Evolutionary conservation across 164 flowering plant species (phyloP), one percentile per base, ranked within the genome.

Genomic region (Vitis amurensis): DNA sequence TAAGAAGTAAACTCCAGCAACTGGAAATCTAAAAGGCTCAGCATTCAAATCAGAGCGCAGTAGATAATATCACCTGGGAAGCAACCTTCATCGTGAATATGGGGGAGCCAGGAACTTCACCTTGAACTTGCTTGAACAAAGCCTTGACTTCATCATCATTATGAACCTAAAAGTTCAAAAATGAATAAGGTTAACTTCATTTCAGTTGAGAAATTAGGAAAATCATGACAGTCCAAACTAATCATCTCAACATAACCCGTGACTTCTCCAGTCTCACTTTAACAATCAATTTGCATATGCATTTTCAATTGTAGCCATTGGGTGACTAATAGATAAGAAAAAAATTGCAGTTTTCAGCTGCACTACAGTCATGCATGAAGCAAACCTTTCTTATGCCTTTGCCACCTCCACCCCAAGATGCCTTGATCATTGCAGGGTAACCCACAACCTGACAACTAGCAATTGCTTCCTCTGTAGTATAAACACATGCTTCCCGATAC

Each of bases 401-500:
- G 61, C 99, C 99, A 76, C 99, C 99, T 37, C 99, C 99, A 72
- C 98, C 99, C 99, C 99, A 96, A 57, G 99, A 96, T 68, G 99
- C 99, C 80, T 96, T 96, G 69, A 96, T 96, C 99, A 96, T 96
- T 76, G 99, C 99, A 59, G 99, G 99, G 77, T 93, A 96, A 76
- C 99, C 99, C 15, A 96, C 97, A 81, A 93, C 90, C 74, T 91
- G 95, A 81, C 99, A 96, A 73, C 99, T 93, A 1, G 96, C 90
- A 71, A 96, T 79, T 59, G 99, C 99, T 82, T 96, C 99, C 66
- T 93, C 99, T 7, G 98, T 87, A 14, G 97, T 91, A 76, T 83
- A 80, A 61, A 96, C 98, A 86, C 99, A 96, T 12, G 99, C 99
- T 77, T 91, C 82, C 52, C 86, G 77, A 69, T 96, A 96, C 52